phyloP scores from a whole-genome alignment of 2,329 filamentous ascomycete species.

The Ambrosiella beaveri region DNA sequence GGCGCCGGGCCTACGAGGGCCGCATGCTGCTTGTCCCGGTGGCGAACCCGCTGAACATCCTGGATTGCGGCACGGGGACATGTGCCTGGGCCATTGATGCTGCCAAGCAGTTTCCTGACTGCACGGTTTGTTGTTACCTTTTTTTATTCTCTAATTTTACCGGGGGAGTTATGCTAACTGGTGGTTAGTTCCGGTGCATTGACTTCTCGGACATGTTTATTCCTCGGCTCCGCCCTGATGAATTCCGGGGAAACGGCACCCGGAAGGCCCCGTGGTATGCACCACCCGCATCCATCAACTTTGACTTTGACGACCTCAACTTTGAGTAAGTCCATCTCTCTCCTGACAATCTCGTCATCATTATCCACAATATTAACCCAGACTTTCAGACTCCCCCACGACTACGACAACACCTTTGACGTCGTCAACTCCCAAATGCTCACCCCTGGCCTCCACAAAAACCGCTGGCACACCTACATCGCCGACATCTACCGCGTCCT shows the following conservation, averaged over 20 bases:
- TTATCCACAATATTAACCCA: not conserved
- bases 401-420: constrained; percentile 47
- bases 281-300: constrained; percentile 46
- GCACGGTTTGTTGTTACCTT: not conserved
- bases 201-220: constrained; percentile 2
- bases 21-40: not conserved
- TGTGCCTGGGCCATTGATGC: constrained; percentile 6
- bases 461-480: constrained; percentile 60
- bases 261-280: constrained; percentile 25
- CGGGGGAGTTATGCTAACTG: not conserved
- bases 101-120: constrained; percentile 1
- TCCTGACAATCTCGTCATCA: not conserved
- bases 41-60: not conserved
- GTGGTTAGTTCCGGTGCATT: constrained; percentile 1
- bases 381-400: constrained; percentile 42
- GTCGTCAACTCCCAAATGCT: constrained; percentile 65
- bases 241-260: not conserved
- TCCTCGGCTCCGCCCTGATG: not conserved
- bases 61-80: constrained; percentile 10
- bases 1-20: constrained; percentile 3
- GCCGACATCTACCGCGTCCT: constrained; percentile 56
- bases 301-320: constrained; percentile 60
- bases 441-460: constrained; percentile 51
- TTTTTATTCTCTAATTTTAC: not conserved
- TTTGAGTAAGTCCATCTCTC: constrained; percentile 28